Evolutionary conservation across 139 green algal species (phyloP).

Genomic region (Coelastrella sp.): DNA sequence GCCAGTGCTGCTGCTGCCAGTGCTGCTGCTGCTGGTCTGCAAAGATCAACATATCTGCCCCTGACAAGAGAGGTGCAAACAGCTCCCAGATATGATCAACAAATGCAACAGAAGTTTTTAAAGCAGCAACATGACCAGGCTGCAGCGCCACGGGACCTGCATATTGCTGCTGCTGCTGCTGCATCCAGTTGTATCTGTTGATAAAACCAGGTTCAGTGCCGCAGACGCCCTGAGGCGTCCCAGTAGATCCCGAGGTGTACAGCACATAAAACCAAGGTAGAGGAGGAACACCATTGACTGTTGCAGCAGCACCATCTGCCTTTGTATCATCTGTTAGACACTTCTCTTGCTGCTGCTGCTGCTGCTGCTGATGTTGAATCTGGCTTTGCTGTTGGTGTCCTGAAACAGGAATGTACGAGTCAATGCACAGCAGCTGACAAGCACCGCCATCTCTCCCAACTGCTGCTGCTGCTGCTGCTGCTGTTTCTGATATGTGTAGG

Average conservation of each 20-base stretch:
- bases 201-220: conserved; percentile 66
- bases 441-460: too few species aligned
- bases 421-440: not conserved
- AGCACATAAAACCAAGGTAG: conserved; percentile 69
- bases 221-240: conserved; percentile 64
- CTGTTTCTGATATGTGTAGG: conserved; percentile 38
- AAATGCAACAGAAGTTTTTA: conserved; percentile 66
- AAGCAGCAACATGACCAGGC: conserved; percentile 50
- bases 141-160: conserved; percentile 27
- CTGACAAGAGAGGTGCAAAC: conserved; percentile 66
- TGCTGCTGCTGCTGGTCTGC: conserved; percentile 16
- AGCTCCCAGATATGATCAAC: conserved; percentile 75
- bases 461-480: conserved; percentile 16
- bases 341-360: conserved; percentile 13
- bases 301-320: conserved; percentile 21
- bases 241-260: conserved; percentile 79
- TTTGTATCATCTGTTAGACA: not conserved
- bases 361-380: not conserved
- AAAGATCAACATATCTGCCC: conserved; percentile 41
- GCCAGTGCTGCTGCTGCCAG: not conserved
- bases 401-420: not conserved
- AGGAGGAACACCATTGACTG: not conserved
- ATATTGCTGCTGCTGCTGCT: conserved; percentile 45
- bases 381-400: not conserved
- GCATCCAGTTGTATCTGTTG: conserved; percentile 70